A percentile compares a stretch with the other conserved stretches of the same genome.
phyloP scores from a whole-genome alignment of 192 early-diverging fungal genomes.

The Jimgerdemannia lactiflua region DNA sequence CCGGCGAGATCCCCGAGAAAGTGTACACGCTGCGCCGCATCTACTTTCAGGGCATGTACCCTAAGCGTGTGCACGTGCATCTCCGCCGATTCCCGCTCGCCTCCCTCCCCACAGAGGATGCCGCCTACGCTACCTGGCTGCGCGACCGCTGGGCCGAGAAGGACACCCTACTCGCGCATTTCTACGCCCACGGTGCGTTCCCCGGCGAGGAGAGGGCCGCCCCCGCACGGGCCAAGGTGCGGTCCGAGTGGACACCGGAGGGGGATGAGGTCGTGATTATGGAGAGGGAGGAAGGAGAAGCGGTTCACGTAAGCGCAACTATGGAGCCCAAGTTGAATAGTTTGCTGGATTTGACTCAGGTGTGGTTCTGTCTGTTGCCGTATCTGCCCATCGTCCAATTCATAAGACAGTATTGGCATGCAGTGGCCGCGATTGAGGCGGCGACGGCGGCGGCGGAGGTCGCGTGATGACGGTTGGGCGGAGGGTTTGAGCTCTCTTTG shows the following conservation, averaged over 20 bases:
- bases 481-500: too few species aligned
- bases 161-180: slow-evolving; percentile 75
- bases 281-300: not conserved
- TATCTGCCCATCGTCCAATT: slow-evolving; percentile 15
- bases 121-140: slow-evolving; percentile 75
- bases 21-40: slow-evolving; percentile 74
- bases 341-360: slow-evolving; percentile 12
- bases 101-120: slow-evolving; percentile 67
- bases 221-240: not conserved
- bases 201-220: slow-evolving; percentile 27
- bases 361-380: slow-evolving; percentile 19
- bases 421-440: too few species aligned
- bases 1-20: slow-evolving; percentile 79
- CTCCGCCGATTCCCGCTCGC: slow-evolving; percentile 62
- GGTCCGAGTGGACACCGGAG: slow-evolving; percentile 1
- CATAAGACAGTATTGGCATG: not conserved
- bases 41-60: slow-evolving; percentile 71
- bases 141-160: slow-evolving; percentile 78
- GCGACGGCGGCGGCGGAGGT: not conserved
- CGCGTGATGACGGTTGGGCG: not conserved
- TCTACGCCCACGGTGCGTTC: slow-evolving; percentile 76
- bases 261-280: not conserved
- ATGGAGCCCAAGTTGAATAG: slow-evolving; percentile 5
- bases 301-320: slow-evolving; percentile 7
- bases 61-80: slow-evolving; percentile 80